phyloP scores from a whole-genome alignment of 768 basidiomycete species.

The Vararia minispora region DNA sequence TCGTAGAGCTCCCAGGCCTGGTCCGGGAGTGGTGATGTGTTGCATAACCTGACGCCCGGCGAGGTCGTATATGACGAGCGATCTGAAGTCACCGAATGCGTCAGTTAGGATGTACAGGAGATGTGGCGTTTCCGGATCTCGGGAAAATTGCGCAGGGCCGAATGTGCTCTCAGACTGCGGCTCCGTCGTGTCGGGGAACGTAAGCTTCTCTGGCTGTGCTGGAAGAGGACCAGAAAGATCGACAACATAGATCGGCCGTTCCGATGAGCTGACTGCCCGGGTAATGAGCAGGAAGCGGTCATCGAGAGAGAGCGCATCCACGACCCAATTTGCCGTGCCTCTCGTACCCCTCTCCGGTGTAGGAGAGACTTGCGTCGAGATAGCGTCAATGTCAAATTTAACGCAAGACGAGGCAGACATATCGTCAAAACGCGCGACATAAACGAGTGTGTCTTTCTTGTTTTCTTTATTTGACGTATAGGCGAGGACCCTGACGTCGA shows the following conservation, averaged over 20 bases:
- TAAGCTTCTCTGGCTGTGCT: conserved; percentile 19
- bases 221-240: conserved; percentile 21
- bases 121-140: conserved; percentile 20
- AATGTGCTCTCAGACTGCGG: conserved; percentile 18
- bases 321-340: conserved; percentile 23
- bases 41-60: conserved; percentile 17
- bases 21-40: conserved; percentile 29
- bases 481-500: conserved; percentile 22
- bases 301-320: conserved; percentile 25
- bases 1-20: conserved; percentile 21
- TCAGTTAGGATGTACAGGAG: conserved; percentile 24
- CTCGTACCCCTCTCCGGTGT: conserved; percentile 13
- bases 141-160: conserved; percentile 20
- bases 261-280: conserved; percentile 19
- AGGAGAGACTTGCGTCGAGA: conserved; percentile 24
- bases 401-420: too few species aligned
- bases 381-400: conserved; percentile 20
- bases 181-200: conserved; percentile 25
- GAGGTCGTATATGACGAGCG: conserved; percentile 26
- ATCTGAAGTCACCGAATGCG: conserved; percentile 28
- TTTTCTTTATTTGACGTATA: conserved; percentile 33
- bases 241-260: conserved; percentile 22
- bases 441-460: conserved; percentile 26
- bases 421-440: conserved; percentile 23
- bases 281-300: conserved; percentile 26